Base-by-base conservation (phyloP, 176 grass and related monocot species). In the Hordeum marinum region DNA sequence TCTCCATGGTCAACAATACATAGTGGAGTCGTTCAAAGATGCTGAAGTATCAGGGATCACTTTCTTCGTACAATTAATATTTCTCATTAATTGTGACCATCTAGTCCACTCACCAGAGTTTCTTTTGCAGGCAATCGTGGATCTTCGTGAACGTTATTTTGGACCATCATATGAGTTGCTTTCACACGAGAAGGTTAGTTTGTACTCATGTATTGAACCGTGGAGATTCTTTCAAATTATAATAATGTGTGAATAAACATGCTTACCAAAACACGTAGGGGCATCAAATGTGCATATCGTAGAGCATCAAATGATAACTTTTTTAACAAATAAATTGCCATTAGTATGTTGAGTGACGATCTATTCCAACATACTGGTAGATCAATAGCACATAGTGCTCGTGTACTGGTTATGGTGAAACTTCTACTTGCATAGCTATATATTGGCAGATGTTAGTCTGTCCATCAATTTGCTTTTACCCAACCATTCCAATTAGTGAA, bases 101-200 rank as follows among this genome's bases (percentile, higher is more conserved):
- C 23, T 32, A 13, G 17, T 23, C 3, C 26, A 1, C 55, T 59
- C n/a, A 70, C 66, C 23, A 45, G 5, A 82, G 63, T 61, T 41
- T 62, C 12, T 37, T 75, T 76, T 90, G 26, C 61, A 98, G 95
- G 87, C 50, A 32, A 63, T 84, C 14, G 11, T 71, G 5, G 93
- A 93, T 73, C 86, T 95, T 62, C 76, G 89, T 60, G 95, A 98
- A 74, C 86, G 95, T 34, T 95, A 92, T 91, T 98, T 98, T 61
- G 95, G 95, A 50, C 86, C 91, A 79, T 85, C 85, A n/a, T 91
- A 92, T 84, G 95, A 98, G 76, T 68, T 98, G 45, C 80, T 83
- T 76, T 92, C 93, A 64, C 93, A 98, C 74, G 93, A 95, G 14
- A 93, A 93, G 83, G 95, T 98, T 14, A 82, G 70, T 78, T 72